Conservation (phyloP, 2,329 filamentous ascomycete species). For the Stromatinia cepivora region DNA sequence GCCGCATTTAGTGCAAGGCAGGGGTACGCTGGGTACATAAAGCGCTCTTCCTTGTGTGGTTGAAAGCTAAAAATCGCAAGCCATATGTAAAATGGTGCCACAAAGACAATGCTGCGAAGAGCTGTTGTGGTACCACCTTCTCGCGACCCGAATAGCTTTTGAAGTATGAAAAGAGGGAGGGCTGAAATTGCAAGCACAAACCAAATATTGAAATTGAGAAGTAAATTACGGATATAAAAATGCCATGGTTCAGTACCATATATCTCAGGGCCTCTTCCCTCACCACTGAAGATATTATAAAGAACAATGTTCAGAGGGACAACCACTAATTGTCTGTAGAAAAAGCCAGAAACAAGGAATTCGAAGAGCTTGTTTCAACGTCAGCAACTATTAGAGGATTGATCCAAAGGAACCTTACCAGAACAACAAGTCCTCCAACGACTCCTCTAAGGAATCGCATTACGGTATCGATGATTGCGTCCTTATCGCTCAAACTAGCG, state of each 20-base stretch:
- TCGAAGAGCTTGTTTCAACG: constrained; percentile 59
- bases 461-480: constrained; percentile 60
- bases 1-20: constrained; percentile 87
- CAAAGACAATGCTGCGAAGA: constrained; percentile 73
- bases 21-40: constrained; percentile 97
- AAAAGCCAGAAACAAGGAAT: constrained; percentile 72
- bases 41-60: constrained; percentile 95
- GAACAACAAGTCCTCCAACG: constrained; percentile 43
- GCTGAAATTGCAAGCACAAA: constrained; percentile 76
- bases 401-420: constrained; percentile 32
- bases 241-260: constrained; percentile 97
- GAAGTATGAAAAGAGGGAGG: constrained; percentile 72
- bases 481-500: constrained; percentile 53
- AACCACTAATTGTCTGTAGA: constrained; percentile 75
- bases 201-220: constrained; percentile 95
- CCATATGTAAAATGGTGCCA: constrained; percentile 92
- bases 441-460: constrained; percentile 66
- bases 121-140: constrained; percentile 64
- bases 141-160: constrained; percentile 61
- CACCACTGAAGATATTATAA: constrained; percentile 88
- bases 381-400: constrained; percentile 34
- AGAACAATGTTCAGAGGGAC: constrained; percentile 91
- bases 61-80: constrained; percentile 86
- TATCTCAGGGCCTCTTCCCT: constrained; percentile 78
- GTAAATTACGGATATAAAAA: constrained; percentile 89